Evolutionary conservation across 306 rosid genomes (phyloP).

Genomic region (Psophocarpus tetragonolobus): DNA sequence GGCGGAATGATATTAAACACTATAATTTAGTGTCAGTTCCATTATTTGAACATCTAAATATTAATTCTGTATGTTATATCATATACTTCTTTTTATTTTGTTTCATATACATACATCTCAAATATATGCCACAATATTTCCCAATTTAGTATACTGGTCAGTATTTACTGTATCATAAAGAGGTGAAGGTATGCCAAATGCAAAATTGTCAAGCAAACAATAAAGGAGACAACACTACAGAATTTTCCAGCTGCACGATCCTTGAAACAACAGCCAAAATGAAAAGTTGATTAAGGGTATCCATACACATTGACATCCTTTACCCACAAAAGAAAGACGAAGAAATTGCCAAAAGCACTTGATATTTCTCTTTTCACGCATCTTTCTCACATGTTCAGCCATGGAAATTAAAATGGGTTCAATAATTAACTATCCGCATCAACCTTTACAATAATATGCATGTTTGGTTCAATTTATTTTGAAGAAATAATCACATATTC

Average conservation of each 20-base stretch:
- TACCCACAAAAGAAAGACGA: not conserved
- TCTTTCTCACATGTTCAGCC: constrained; percentile 4
- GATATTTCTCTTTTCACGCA: not conserved
- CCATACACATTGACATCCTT: not conserved
- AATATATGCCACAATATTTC: not conserved
- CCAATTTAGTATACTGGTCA: not conserved
- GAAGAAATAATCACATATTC: not conserved
- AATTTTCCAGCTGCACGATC: not conserved
- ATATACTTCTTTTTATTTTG: not conserved
- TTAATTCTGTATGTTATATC: not conserved
- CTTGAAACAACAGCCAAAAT: not conserved
- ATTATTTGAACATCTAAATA: not conserved
- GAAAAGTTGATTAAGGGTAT: not conserved
- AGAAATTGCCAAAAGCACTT: not conserved
- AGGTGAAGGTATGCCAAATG: not conserved
- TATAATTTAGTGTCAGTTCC: not conserved
- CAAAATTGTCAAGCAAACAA: constrained; percentile 8
- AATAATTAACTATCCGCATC: not conserved
- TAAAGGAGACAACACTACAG: not conserved
- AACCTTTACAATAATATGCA: not conserved
- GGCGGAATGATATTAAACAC: not conserved
- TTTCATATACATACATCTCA: not conserved
- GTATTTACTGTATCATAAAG: not conserved
- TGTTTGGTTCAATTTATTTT: not conserved
- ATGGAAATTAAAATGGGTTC: constrained; percentile 21